These are phyloP conservation scores for Setaria italica DNA, from an alignment of 202 grass and related monocot species.

Conservation along the genomic window DNA sequence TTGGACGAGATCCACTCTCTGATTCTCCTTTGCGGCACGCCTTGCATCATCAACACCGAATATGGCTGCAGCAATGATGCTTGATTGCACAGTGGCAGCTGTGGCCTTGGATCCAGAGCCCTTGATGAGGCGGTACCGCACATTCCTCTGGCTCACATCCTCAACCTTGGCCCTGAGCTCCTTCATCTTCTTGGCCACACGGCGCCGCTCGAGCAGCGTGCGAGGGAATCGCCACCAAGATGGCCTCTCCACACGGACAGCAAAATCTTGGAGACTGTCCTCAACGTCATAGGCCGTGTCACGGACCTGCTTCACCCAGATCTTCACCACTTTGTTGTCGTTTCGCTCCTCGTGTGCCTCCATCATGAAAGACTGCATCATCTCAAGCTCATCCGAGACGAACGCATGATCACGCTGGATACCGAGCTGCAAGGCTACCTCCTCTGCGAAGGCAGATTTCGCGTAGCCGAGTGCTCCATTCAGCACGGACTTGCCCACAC, in stretches of 20 bases:
- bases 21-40: background rate
- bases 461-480: background rate
- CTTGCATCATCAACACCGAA: background rate
- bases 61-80: background rate
- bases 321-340: background rate
- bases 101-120: background rate
- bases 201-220: background rate
- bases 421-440: constrained; percentile 13
- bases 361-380: constrained; percentile 10
- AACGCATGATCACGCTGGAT: background rate
- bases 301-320: background rate
- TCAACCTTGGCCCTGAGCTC: background rate
- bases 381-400: background rate
- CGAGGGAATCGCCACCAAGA: background rate
- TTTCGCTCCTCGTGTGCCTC: background rate
- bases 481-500: background rate
- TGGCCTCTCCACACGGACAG: background rate
- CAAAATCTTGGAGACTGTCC: background rate
- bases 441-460: background rate
- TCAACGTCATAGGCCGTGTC: background rate
- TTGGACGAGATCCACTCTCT: background rate
- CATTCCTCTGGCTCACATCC: background rate
- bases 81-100: background rate
- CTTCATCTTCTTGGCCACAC: constrained; percentile 1
- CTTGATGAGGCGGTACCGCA: background rate